Conservation (phyloP, 208 protist genomes). For the Wallacemonas sp. region DNA sequence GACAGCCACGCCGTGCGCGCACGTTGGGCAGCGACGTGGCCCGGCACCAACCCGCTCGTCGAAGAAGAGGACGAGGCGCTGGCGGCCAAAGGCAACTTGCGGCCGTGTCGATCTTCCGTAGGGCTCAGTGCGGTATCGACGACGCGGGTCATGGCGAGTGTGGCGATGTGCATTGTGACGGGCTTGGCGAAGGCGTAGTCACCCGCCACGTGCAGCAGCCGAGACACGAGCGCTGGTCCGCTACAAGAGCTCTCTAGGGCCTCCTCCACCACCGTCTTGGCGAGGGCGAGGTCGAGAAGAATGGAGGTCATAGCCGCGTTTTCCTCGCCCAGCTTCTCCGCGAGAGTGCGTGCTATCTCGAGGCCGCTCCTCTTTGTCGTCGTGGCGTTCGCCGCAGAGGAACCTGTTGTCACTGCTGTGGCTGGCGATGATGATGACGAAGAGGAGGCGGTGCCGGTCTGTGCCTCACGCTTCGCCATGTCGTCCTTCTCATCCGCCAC, state of each 20-base stretch:
- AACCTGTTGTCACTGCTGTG: too few species aligned
- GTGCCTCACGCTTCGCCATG: constrained; percentile 18
- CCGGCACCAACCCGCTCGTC: too few species aligned
- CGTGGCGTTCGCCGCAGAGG: not conserved
- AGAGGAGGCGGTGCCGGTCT: too few species aligned
- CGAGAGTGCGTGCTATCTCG: constrained; percentile 19
- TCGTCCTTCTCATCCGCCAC: constrained; percentile 38
- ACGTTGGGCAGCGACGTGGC: not conserved
- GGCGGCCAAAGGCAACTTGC: too few species aligned
- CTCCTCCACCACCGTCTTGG: constrained; percentile 69
- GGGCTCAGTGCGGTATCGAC: constrained; percentile 10
- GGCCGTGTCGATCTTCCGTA: not conserved
- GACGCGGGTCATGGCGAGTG: constrained; percentile 2
- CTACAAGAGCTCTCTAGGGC: constrained; percentile 55
- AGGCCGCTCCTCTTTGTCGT: not conserved
- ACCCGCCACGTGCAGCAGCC: constrained; percentile 41
- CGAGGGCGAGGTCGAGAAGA: constrained; percentile 69
- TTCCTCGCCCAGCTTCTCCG: constrained; percentile 45
- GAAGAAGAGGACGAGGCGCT: too few species aligned
- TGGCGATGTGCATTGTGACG: constrained; percentile 26
- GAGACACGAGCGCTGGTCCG: constrained; percentile 39
- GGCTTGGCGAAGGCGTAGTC: constrained; percentile 46
- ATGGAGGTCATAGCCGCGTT: constrained; percentile 60
- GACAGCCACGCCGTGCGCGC: constrained; percentile 9
- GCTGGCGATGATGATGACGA: too few species aligned